A percentile compares a stretch with the other conserved stretches of the same genome.
phyloP scores from a whole-genome alignment of 768 basidiomycete species.

The Sporobolomyces roseus region DNA sequence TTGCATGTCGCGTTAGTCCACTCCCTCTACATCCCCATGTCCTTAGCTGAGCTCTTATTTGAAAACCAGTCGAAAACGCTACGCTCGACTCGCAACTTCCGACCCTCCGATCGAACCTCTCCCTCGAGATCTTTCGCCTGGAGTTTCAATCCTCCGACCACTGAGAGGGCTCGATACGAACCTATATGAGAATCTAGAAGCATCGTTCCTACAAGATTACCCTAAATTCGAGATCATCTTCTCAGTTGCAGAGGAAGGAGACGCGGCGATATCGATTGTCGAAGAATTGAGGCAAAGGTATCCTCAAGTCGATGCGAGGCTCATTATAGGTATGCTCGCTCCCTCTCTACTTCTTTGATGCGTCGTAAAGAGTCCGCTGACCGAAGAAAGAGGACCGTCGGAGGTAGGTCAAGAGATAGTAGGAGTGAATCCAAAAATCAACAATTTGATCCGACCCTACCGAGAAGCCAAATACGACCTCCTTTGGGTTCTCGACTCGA shows the following conservation, averaged over 20 bases:
- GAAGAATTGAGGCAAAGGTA: conserved; percentile 72
- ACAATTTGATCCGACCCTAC: conserved; percentile 86
- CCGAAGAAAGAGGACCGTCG: too few species aligned
- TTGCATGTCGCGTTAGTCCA: conserved; percentile 67
- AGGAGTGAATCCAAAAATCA: conserved; percentile 95
- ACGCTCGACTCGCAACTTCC: conserved; percentile 67
- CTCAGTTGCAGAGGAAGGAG: conserved; percentile 79
- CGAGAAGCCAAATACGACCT: conserved; percentile 76
- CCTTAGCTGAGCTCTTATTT: neutral
- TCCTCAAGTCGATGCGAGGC: conserved; percentile 64
- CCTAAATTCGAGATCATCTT: conserved; percentile 79
- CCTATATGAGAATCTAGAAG: conserved; percentile 91
- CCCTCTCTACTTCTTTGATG: too few species aligned
- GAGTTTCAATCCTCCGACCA: conserved; percentile 89
- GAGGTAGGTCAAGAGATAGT: conserved; percentile 71
- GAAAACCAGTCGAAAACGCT: conserved; percentile 73
- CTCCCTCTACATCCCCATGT: neutral
- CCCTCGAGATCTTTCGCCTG: conserved; percentile 54
- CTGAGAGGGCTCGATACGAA: conserved; percentile 93
- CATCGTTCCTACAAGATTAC: conserved; percentile 86
- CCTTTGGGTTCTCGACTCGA: conserved; percentile 96
- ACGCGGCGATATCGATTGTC: conserved; percentile 83
- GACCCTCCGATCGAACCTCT: conserved; percentile 54
- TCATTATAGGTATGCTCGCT: conserved; percentile 65
- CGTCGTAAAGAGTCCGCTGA: too few species aligned